These are phyloP conservation scores for Rubia occidens DNA, from an alignment of 305 asterid genomes.

Conservation along the genomic window DNA sequence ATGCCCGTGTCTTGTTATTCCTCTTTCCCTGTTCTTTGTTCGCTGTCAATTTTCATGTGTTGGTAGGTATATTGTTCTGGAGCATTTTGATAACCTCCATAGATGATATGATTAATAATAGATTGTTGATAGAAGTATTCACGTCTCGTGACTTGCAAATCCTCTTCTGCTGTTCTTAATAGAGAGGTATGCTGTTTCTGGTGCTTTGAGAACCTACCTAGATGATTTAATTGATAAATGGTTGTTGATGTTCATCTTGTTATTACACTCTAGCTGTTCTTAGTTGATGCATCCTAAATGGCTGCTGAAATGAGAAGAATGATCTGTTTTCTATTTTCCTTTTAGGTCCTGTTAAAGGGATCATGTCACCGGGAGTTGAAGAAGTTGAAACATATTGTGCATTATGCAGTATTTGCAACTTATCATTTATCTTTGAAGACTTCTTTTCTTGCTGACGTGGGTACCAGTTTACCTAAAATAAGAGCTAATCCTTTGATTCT, in stretches of 20 bases:
- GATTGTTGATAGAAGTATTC: too few relatives aligned
- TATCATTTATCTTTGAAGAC: constrained; percentile 82
- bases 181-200: too few relatives aligned
- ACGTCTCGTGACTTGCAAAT: too few relatives aligned
- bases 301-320: background rate
- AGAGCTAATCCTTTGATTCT: constrained; percentile 26
- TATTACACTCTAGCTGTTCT: background rate
- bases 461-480: constrained; percentile 67
- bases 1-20: background rate
- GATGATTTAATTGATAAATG: background rate
- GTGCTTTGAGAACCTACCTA: background rate
- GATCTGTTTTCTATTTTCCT: constrained; percentile 13
- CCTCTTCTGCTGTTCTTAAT: too few relatives aligned
- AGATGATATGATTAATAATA: too few relatives aligned
- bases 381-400: constrained; percentile 69
- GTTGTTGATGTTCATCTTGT: background rate
- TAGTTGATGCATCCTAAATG: background rate
- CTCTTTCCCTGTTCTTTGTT: background rate
- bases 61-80: background rate
- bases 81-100: background rate
- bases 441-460: constrained; percentile 89
- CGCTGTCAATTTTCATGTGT: background rate
- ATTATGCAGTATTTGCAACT: constrained; percentile 90
- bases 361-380: constrained; percentile 61
- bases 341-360: constrained; percentile 75